Percentiles rank a stretch among this genome's conserved stretches.
phyloP scores from a whole-genome alignment of 495 filamentous ascomycete species.

The Glonium stellatum region DNA sequence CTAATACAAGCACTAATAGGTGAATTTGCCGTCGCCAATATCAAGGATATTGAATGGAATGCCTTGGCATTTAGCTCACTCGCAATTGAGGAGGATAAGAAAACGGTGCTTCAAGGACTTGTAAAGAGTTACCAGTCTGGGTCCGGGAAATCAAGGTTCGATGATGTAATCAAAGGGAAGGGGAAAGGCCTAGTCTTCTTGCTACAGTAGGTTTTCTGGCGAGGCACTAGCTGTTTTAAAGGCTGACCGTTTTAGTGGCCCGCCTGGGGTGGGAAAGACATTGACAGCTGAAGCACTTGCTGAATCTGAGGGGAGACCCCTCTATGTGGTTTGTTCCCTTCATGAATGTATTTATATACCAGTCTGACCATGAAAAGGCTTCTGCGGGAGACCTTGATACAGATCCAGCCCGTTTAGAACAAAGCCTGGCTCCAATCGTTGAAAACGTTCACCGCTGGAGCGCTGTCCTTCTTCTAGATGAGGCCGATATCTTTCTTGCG shows the following conservation, averaged over 20 bases:
- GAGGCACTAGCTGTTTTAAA: background rate
- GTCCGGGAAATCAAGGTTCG: background rate
- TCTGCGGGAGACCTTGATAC: background rate
- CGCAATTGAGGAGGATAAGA: background rate
- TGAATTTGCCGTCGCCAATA: conserved; percentile 6
- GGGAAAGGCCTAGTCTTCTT: conserved; percentile 3
- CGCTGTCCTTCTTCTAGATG: conserved; percentile 2
- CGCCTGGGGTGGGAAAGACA: conserved; percentile 7
- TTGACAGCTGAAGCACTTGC: conserved; percentile 5
- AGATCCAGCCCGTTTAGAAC: background rate
- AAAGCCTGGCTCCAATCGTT: background rate
- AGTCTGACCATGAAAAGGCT: conserved; percentile 3
- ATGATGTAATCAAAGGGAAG: conserved; percentile 1
- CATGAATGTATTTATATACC: background rate
- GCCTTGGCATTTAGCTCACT: background rate
- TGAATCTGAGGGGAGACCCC: background rate
- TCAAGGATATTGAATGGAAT: conserved; percentile 3
- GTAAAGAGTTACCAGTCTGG: background rate
- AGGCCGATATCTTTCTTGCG: conserved; percentile 1
- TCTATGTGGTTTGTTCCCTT: conserved; percentile 6
- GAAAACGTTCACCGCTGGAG: background rate
- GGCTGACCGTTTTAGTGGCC: conserved; percentile 1
- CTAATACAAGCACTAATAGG: background rate
- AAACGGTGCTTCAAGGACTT: conserved; percentile 2
- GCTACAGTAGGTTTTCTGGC: conserved; percentile 1